phyloP scores from a whole-genome alignment of 495 filamentous ascomycete species.

The Glarea lozoyensis region DNA sequence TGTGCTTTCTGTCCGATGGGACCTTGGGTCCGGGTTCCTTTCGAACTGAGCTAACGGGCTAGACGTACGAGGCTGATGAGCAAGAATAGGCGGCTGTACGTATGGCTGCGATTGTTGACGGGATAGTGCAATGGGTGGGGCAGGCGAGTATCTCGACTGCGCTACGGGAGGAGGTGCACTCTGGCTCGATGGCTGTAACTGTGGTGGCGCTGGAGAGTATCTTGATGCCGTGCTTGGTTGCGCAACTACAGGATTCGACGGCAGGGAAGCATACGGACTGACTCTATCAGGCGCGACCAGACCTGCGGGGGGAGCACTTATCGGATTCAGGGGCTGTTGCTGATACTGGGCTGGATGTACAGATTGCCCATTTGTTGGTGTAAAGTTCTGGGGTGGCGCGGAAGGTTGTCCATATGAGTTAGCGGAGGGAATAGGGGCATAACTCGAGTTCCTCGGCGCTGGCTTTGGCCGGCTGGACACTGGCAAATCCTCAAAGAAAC shows the following conservation, averaged over 20 bases:
- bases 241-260: slow-evolving; percentile 16
- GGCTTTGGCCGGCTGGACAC: slow-evolving; percentile 48
- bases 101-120: slow-evolving; percentile 30
- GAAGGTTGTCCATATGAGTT: slow-evolving; percentile 29
- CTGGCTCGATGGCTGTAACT: slow-evolving; percentile 17
- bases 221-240: slow-evolving; percentile 36
- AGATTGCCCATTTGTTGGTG: slow-evolving; percentile 13
- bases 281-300: slow-evolving; percentile 48
- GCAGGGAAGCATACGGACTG: slow-evolving; percentile 51
- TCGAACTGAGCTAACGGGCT: slow-evolving; percentile 71
- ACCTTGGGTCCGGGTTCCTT: slow-evolving; percentile 29
- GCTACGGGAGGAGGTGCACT: slow-evolving; percentile 21
- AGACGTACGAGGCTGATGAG: slow-evolving; percentile 76
- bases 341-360: slow-evolving; percentile 8
- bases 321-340: slow-evolving; percentile 22
- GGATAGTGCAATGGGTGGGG: slow-evolving; percentile 30
- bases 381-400: slow-evolving; percentile 20
- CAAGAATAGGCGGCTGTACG: slow-evolving; percentile 29
- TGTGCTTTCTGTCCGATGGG: slow-evolving; percentile 20
- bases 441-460: slow-evolving; percentile 43
- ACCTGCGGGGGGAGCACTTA: slow-evolving; percentile 24
- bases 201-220: slow-evolving; percentile 54
- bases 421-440: too few species aligned
- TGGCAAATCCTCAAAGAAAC: slow-evolving; percentile 89
- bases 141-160: slow-evolving; percentile 43